Conservation (phyloP, 1,284 basidiomycete genomes). For the Inonotus obliquus region DNA sequence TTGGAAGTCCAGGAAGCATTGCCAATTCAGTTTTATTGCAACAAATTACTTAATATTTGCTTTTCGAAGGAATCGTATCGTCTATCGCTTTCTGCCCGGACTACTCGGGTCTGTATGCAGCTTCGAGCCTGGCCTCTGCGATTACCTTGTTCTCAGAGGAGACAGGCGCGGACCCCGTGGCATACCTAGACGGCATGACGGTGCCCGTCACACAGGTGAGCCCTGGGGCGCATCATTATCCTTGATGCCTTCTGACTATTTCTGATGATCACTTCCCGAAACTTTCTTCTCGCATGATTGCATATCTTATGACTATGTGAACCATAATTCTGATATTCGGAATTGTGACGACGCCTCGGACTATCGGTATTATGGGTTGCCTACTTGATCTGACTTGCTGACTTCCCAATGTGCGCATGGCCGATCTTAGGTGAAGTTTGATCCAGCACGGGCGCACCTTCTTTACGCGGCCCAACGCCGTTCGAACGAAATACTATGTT, state of each 20-base stretch:
- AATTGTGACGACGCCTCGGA: not conserved
- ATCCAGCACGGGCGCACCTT: constrained; percentile 64
- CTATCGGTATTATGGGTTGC: not conserved
- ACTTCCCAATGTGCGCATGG: too few relatives aligned
- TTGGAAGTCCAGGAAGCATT: not conserved
- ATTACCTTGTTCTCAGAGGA: constrained; percentile 74
- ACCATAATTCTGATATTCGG: not conserved
- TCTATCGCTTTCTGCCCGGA: constrained; percentile 73
- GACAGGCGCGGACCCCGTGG: constrained; percentile 47
- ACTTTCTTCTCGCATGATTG: not conserved
- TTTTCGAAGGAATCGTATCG: constrained; percentile 71
- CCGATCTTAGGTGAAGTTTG: constrained; percentile 77
- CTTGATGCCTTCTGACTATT: not conserved
- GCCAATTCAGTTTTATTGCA: not conserved
- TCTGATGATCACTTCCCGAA: not conserved
- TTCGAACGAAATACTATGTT: constrained; percentile 60
- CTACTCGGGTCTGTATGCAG: constrained; percentile 68
- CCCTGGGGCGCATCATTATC: not conserved
- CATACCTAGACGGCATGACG: constrained; percentile 57
- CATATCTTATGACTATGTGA: not conserved
- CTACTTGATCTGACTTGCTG: too few relatives aligned
- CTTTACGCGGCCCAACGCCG: constrained; percentile 78
- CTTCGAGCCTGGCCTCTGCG: constrained; percentile 52
- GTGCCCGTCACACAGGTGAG: constrained; percentile 72
- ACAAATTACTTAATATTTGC: too few relatives aligned